Evolutionary conservation across 768 basidiomycete genomes (phyloP).

Genomic region (Boletales sp.): DNA sequence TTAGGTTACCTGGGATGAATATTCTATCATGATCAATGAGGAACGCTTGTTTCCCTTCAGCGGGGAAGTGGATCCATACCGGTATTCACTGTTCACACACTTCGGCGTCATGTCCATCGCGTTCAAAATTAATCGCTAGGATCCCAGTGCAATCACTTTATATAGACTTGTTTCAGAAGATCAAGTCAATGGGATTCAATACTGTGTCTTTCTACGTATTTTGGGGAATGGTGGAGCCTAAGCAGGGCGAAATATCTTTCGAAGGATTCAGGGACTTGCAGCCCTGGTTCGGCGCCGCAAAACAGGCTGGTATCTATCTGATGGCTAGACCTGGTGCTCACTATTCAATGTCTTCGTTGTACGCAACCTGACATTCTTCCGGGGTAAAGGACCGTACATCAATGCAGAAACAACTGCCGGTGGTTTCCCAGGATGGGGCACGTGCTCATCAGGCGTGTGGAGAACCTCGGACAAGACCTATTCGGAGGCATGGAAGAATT

Average conservation of each 20-base stretch:
- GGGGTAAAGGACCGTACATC: constrained; percentile 23
- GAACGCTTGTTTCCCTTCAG: constrained; percentile 56
- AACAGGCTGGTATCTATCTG: constrained; percentile 25
- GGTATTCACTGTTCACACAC: constrained; percentile 16
- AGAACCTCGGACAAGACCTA: constrained; percentile 50
- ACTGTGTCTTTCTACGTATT: constrained; percentile 54
- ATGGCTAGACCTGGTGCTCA: constrained; percentile 24
- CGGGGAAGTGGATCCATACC: constrained; percentile 63
- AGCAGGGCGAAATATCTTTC: constrained; percentile 49
- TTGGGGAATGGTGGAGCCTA: constrained; percentile 46
- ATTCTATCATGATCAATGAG: constrained; percentile 55
- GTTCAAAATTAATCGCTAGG: constrained; percentile 4
- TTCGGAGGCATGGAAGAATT: constrained; percentile 49
- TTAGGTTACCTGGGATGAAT: constrained; percentile 56
- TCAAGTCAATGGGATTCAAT: constrained; percentile 42
- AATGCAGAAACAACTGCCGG: constrained; percentile 33
- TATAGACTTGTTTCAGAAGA: constrained; percentile 58
- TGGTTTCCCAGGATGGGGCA: constrained; percentile 57
- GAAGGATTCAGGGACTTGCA: constrained; percentile 40
- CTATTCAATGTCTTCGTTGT: not conserved
- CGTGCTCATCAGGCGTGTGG: constrained; percentile 47
- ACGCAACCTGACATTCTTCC: not conserved
- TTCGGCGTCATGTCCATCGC: not conserved
- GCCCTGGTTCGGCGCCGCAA: constrained; percentile 30
- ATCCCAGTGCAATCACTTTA: constrained; percentile 35